Base-by-base conservation (phyloP, 1,284 basidiomycete genomes). In the Ustilago trichophora region DNA sequence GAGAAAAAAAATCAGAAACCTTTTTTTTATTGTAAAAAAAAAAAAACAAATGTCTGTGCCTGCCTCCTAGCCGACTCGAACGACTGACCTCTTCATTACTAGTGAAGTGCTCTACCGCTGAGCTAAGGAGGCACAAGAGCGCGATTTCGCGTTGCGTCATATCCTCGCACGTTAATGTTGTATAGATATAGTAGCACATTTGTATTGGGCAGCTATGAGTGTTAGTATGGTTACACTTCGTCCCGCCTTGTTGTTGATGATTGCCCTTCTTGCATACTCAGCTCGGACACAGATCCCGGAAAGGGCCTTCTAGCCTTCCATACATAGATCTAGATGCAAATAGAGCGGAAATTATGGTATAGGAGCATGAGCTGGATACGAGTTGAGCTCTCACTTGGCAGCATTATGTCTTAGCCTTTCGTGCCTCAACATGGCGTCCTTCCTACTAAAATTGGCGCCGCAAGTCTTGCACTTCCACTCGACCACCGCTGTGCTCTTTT, bases 391-490 rank as follows among this genome's bases (percentile, higher is more conserved):
- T 31, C 40, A 68, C 51, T 69, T 69, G 42, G 47, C 55, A 21
- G 59, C 59, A 42, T 63, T 63, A 26, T 76, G 74, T 4, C 74
- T 42, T 21, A 76, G 52, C 18, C 74, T 43, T 40, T 76, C 74
- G 41, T 80, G 77, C 15, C 77, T 63, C 19, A 78, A 63, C 73
- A 80, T 68, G 6, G 77, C 77, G 35, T 80, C 77, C 37, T 80
- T 78, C 18, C 76, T 47, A 12, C 59, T 69, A 26, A 76, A 73
- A 18, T 49, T 65, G 11, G 72, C 72, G 15, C 72, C 66, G 26
- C 72, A 75, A 13, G 57, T 49, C 44, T 80, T 78, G 45, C 79
- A 81, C 46, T 69, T 75, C 79, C 79, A 81, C 54, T 81, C 79
- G n/a, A 75, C 62, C 21, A 76, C 73, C 1, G 73, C 73, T 7